Conservation (phyloP, 129 eudicot species). For the Mikania micrantha region DNA sequence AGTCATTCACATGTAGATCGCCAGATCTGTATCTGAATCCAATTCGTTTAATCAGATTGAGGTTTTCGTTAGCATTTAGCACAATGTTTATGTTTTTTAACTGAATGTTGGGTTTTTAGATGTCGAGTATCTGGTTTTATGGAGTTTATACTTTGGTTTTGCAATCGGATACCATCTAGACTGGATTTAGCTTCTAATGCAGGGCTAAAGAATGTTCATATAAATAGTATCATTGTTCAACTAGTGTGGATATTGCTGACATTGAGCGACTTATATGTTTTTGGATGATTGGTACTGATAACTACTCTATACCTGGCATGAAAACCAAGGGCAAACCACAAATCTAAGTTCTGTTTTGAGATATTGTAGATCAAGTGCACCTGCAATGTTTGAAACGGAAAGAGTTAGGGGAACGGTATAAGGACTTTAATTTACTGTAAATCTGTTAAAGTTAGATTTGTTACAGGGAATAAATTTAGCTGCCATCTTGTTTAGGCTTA, state of each 20-base stretch:
- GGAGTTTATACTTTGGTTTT: slow-evolving; percentile 2
- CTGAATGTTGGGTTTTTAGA: slow-evolving; percentile 8
- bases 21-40: slow-evolving; percentile 14
- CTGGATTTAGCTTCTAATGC: slow-evolving; percentile 8
- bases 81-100: slow-evolving; percentile 5
- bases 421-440: not conserved
- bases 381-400: not conserved
- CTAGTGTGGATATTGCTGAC: not conserved
- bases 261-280: not conserved
- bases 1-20: slow-evolving; percentile 12
- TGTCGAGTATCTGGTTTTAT: not conserved
- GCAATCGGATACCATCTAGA: slow-evolving; percentile 12
- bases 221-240: not conserved
- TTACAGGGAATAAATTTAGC: not conserved
- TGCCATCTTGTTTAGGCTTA: not conserved
- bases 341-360: too few species aligned
- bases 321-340: too few species aligned
- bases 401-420: not conserved
- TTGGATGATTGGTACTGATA: too few species aligned
- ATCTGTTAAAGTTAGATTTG: not conserved
- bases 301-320: too few species aligned
- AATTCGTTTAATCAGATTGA: slow-evolving; percentile 3
- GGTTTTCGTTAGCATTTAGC: slow-evolving; percentile 8
- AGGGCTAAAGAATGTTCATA: not conserved
- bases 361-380: slow-evolving; percentile 3